Conservation (phyloP, 176 grass and related monocot genomes). For the Pontederia paniculata region DNA sequence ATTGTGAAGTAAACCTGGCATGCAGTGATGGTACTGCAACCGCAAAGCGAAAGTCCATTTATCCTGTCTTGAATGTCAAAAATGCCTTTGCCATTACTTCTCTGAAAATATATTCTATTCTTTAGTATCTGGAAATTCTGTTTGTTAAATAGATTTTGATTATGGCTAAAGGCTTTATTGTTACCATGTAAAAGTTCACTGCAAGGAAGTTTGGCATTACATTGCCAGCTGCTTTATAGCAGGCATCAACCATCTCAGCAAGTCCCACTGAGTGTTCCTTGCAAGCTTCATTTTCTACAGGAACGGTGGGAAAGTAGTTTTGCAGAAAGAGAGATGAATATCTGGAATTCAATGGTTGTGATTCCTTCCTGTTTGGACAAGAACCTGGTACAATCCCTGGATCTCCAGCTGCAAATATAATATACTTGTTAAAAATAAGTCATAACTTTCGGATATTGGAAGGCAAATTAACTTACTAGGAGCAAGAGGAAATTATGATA, state of each 20-base stretch:
- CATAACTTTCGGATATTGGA: too few species aligned
- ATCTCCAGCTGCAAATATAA: slow-evolving; percentile 74
- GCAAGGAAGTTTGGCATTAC: slow-evolving; percentile 83
- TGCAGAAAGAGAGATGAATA: slow-evolving; percentile 74
- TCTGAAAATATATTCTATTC: slow-evolving; percentile 32
- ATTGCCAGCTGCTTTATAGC: slow-evolving; percentile 82
- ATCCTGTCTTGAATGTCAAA: slow-evolving; percentile 91
- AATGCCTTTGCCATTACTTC: slow-evolving; percentile 72
- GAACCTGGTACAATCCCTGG: slow-evolving; percentile 64
- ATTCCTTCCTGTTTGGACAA: slow-evolving; percentile 93
- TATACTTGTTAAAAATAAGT: too few species aligned
- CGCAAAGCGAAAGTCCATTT: slow-evolving; percentile 71
- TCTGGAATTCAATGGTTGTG: slow-evolving; percentile 70
- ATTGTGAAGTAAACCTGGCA: slow-evolving; percentile 55
- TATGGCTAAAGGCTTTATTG: slow-evolving; percentile 4
- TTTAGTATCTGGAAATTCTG: slow-evolving; percentile 21
- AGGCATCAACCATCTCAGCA: slow-evolving; percentile 75
- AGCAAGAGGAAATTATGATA: too few species aligned
- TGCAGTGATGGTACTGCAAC: slow-evolving; percentile 55
- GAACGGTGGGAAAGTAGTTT: slow-evolving; percentile 87
- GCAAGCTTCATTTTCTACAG: slow-evolving; percentile 76
- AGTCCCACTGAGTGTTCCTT: slow-evolving; percentile 80
- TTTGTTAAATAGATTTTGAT: background rate
- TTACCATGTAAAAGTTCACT: slow-evolving; percentile 98
- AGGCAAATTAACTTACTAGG: too few species aligned